A percentile compares a stretch with the other conserved stretches of the same genome.
phyloP scores from a whole-genome alignment of 2,329 filamentous ascomycete genomes.

The Helminthosporium solani region DNA sequence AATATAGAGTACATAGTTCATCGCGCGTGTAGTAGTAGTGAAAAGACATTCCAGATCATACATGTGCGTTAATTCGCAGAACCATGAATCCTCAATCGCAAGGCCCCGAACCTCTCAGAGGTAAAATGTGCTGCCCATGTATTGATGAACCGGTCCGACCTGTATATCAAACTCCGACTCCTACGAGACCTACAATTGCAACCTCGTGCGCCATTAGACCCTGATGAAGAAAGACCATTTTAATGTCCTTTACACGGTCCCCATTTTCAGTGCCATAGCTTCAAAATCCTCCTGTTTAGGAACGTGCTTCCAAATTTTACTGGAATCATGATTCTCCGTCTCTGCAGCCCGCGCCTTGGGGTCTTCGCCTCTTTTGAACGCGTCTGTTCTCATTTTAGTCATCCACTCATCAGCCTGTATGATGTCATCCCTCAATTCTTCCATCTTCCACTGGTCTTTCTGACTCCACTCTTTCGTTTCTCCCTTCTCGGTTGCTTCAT shows the following conservation, averaged over 20 bases:
- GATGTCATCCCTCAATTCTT: constrained; percentile 23
- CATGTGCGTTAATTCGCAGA: no score
- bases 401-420: constrained; percentile 29
- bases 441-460: constrained; percentile 21
- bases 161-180: neutral
- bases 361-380: constrained; percentile 38
- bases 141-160: neutral
- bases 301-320: constrained; percentile 34
- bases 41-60: neutral
- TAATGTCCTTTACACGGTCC: neutral
- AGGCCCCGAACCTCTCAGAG: neutral
- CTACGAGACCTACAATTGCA: neutral
- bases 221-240: no score
- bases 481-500: constrained; percentile 33
- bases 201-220: neutral
- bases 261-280: neutral
- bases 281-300: neutral
- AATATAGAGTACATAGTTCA: no score
- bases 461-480: constrained; percentile 22
- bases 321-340: constrained; percentile 36
- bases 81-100: neutral
- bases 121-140: neutral
- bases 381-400: constrained; percentile 29
- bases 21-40: no score
- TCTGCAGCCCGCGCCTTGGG: constrained; percentile 32